These are phyloP conservation scores for Calonectria pseudoreteaudii DNA, from an alignment of 2,329 filamentous ascomycete genomes.

Conservation along the genomic window DNA sequence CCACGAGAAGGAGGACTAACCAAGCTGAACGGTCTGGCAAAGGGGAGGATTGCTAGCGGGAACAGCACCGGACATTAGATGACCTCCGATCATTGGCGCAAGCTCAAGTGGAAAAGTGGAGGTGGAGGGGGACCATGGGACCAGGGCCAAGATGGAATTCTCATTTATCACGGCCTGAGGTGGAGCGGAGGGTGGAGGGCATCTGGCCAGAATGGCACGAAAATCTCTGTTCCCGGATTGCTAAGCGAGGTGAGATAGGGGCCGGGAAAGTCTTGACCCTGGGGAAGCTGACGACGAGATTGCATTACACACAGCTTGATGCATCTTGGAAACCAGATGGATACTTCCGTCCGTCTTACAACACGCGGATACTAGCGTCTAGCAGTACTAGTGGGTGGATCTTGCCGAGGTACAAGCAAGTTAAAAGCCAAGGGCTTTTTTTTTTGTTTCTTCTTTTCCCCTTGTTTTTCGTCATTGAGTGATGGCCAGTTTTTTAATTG, in stretches of 20 bases:
- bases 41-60: neutral
- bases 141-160: conserved; percentile 3
- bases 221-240: conserved; percentile 14
- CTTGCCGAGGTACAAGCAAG: neutral
- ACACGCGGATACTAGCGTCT: neutral
- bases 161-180: conserved; percentile 17
- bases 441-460: too few species aligned
- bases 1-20: neutral
- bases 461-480: neutral
- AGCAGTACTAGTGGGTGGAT: neutral
- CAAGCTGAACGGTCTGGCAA: neutral
- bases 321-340: neutral
- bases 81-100: conserved; percentile 21
- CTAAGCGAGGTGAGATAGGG: conserved; percentile 19
- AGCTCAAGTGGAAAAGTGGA: conserved; percentile 29
- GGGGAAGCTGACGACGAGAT: conserved; percentile 4
- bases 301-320: conserved; percentile 4
- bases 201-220: neutral
- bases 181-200: conserved; percentile 20
- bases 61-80: conserved; percentile 29
- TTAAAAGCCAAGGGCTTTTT: neutral
- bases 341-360: neutral
- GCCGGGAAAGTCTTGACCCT: conserved; percentile 14
- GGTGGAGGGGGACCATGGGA: neutral
- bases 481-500: neutral